Base-by-base conservation (phyloP, 495 filamentous ascomycete genomes). In the Xylaria sp. region DNA sequence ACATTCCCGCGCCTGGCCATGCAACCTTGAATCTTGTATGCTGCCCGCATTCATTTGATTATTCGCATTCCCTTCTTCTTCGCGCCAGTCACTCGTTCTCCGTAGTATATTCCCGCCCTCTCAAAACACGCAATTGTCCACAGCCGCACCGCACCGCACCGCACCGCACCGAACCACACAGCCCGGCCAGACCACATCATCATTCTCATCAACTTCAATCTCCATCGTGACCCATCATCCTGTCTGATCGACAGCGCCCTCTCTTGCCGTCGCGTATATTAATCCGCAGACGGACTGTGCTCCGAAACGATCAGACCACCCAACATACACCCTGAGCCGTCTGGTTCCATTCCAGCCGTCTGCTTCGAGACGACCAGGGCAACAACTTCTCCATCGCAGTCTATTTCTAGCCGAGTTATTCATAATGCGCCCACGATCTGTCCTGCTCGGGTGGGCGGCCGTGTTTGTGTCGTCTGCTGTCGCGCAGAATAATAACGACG, bases 401-500 rank as follows among this genome's bases (percentile, higher is more conserved):
- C 11, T 41, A 31, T 29, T 41, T 33, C 35, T 12, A 17, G 33
- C 5, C 21, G 14, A 52, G 61, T 41, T 19, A 41, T 63, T 44
- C 53, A 62, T n/a, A 33, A 72, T 72, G 70, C 70, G 70, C 57
- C 31, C 70, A 12, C 70, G 15, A 53, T 52, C 52, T 29, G 44
- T 72, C n/a, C 35, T 72, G 15, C 14, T 72, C 6, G 70, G 40
- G 63, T 41, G 67, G 44, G 66, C 68, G 40, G 74, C 74, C 61
- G 65, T 74, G 2, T 61, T 77, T 41, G 73, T 75, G 31, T 72
- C 77, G 8, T 68, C 68, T 44, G 73, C 71, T 48, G 59, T 75
- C 52, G 77, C 77, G 37, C 77, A 79, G 69, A 63, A 68, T 35
- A 73, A 61, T 19, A 43, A 61, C 59, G 65, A 61, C 57, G 69